phyloP scores from a whole-genome alignment of 371 early-diverging fungal species.

The Mortierella polycephala region DNA sequence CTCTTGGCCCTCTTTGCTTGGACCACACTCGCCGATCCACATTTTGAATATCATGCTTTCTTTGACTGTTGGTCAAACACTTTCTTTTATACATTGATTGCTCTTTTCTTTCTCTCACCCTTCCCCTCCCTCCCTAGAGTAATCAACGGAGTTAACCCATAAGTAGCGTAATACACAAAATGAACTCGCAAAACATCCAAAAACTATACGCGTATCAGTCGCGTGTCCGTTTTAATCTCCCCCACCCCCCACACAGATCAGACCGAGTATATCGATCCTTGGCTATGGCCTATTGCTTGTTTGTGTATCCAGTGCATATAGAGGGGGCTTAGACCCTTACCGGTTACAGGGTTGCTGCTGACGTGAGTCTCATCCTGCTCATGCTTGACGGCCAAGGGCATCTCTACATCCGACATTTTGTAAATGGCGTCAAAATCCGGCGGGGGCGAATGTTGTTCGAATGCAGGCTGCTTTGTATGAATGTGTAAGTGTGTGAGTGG shows the following conservation, averaged over 20 bases:
- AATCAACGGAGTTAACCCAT: too few relatives aligned
- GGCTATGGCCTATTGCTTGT: not conserved
- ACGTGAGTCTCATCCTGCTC: not conserved
- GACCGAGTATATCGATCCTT: not conserved
- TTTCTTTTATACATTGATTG: too few relatives aligned
- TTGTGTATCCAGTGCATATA: not conserved
- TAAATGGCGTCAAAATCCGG: slow-evolving; percentile 3
- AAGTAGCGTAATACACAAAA: too few relatives aligned
- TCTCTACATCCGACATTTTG: slow-evolving; percentile 44
- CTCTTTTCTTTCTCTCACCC: too few relatives aligned
- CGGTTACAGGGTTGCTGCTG: slow-evolving; percentile 5
- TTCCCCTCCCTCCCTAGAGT: too few relatives aligned
- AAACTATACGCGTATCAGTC: not conserved
- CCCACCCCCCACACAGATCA: too few relatives aligned
- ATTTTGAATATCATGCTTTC: too few relatives aligned
- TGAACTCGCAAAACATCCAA: not conserved
- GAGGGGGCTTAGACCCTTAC: slow-evolving; percentile 12
- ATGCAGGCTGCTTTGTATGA: not conserved
- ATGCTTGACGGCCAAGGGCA: slow-evolving; percentile 35
- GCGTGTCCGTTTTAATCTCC: too few relatives aligned
- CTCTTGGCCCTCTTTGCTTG: too few relatives aligned
- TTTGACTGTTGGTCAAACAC: too few relatives aligned
- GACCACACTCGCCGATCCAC: too few relatives aligned
- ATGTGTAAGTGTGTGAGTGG: not conserved
- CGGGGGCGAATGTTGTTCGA: not conserved